A percentile compares a stretch with the other conserved stretches of the same genome.
Conservation (phyloP, 2,329 filamentous ascomycete species). For the Xylaria digitata region DNA sequence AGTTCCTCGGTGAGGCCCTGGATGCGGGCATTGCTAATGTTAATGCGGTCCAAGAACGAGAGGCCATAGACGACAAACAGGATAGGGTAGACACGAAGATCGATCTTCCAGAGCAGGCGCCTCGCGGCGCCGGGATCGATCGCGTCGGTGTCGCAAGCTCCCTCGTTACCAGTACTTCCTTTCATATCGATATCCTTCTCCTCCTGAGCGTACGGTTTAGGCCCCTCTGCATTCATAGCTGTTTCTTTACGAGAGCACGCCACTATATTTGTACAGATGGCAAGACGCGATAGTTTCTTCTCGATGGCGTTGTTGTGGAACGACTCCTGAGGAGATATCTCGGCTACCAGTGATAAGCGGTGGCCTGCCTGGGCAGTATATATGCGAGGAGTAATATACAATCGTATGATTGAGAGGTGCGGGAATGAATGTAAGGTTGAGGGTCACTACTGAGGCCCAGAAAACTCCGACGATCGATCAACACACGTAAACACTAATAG, state of each 20-base stretch:
- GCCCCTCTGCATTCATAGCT: not conserved
- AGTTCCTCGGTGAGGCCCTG: constrained; percentile 58
- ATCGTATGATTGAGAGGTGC: not conserved
- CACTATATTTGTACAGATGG: not conserved
- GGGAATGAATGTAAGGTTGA: not conserved
- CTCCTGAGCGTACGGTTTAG: not conserved
- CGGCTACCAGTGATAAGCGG: not conserved
- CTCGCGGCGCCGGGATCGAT: constrained; percentile 52
- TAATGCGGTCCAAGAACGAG: constrained; percentile 59
- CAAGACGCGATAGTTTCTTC: not conserved
- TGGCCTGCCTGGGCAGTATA: not conserved
- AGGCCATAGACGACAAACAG: constrained; percentile 57
- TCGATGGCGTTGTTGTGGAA: not conserved
- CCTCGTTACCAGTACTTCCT: not conserved
- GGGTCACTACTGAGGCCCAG: not conserved
- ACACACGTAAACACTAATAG: not conserved
- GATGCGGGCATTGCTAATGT: constrained; percentile 61
- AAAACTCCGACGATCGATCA: not conserved
- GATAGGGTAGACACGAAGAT: constrained; percentile 55
- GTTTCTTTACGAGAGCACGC: not conserved
- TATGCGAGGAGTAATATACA: not conserved
- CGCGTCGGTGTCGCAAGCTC: not conserved
- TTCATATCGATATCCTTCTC: not conserved
- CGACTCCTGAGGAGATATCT: not conserved
- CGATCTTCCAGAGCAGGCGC: constrained; percentile 55